phyloP scores from a whole-genome alignment of 2,329 filamentous ascomycete species.

The Nemania sp. region DNA sequence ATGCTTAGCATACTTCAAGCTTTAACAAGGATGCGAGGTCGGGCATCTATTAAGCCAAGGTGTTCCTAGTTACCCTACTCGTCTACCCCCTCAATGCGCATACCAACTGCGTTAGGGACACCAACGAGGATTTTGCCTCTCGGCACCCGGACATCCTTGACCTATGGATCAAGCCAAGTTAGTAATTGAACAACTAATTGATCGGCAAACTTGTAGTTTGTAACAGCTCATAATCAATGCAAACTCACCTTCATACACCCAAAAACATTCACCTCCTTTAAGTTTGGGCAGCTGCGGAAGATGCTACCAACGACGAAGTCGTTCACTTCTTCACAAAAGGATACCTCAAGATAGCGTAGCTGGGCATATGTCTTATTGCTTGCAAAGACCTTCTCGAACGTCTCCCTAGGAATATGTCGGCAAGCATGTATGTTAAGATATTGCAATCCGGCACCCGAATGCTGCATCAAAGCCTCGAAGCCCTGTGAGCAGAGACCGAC shows the following conservation, averaged over 20 bases:
- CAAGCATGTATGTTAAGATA: conserved; percentile 84
- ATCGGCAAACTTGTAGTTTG: neutral
- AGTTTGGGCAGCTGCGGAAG: conserved; percentile 72
- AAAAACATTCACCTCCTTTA: conserved; percentile 71
- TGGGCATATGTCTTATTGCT: conserved; percentile 71
- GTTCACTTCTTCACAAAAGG: conserved; percentile 77
- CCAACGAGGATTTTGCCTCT: conserved; percentile 58
- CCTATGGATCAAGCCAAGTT: conserved; percentile 41
- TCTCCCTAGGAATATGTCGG: conserved; percentile 78
- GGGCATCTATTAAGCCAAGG: neutral
- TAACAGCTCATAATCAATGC: neutral
- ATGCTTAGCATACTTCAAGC: neutral
- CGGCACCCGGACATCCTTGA: conserved; percentile 56
- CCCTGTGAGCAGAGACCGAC: conserved; percentile 81
- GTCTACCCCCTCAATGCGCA: conserved; percentile 57
- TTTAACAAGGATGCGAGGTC: neutral
- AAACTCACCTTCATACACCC: conserved; percentile 71
- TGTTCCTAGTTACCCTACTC: conserved; percentile 15
- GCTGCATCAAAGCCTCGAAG: conserved; percentile 84
- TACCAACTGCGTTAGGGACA: conserved; percentile 57
- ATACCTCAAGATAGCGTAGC: conserved; percentile 79
- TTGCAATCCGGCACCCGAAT: conserved; percentile 76
- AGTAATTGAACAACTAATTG: conserved; percentile 19
- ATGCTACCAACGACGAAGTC: conserved; percentile 73
- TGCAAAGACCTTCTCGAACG: conserved; percentile 81